Percentiles rank a stretch among this genome's conserved stretches.
Evolutionary conservation across 2,329 filamentous ascomycete species (phyloP).

Genomic region (Graphiopsis chlorocephala): DNA sequence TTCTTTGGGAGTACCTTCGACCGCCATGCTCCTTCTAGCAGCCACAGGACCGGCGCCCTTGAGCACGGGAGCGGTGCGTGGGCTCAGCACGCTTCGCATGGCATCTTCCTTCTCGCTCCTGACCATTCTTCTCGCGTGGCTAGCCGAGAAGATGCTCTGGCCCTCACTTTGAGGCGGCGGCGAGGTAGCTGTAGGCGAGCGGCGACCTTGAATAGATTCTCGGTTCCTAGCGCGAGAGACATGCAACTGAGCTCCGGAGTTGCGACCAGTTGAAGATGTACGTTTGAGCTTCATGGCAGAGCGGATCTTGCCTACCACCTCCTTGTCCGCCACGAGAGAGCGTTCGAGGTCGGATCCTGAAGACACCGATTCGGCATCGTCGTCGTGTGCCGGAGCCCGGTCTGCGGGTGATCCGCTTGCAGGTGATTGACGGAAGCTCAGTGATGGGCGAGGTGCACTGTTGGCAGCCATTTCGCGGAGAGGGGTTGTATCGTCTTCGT

Average conservation of each 20-base stretch:
- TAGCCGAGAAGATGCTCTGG: constrained; percentile 58
- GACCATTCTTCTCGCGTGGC: constrained; percentile 65
- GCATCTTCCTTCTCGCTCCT: constrained; percentile 56
- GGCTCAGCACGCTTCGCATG: constrained; percentile 56
- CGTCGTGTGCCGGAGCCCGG: constrained; percentile 27
- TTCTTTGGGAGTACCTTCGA: constrained; percentile 17
- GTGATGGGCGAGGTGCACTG: constrained; percentile 43
- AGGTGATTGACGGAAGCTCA: constrained; percentile 32
- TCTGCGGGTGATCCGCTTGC: constrained; percentile 20
- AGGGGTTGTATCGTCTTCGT: constrained; percentile 49
- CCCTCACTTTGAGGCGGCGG: constrained; percentile 41
- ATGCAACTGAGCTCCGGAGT: constrained; percentile 17
- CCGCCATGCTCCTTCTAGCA: constrained; percentile 35
- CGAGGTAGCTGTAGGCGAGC: constrained; percentile 52
- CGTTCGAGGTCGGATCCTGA: constrained; percentile 27
- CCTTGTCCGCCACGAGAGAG: constrained; percentile 27
- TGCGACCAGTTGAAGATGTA: constrained; percentile 38
- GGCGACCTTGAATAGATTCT: constrained; percentile 47
- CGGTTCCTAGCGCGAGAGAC: constrained; percentile 28
- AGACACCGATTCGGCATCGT: constrained; percentile 31
- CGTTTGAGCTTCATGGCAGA: constrained; percentile 53
- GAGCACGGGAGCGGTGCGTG: constrained; percentile 56
- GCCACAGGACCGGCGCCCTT: constrained; percentile 47
- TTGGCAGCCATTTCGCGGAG: constrained; percentile 47
- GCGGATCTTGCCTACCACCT: constrained; percentile 27